Conservation (phyloP, 345 rosid species). For the Stellera chamaejasme region DNA sequence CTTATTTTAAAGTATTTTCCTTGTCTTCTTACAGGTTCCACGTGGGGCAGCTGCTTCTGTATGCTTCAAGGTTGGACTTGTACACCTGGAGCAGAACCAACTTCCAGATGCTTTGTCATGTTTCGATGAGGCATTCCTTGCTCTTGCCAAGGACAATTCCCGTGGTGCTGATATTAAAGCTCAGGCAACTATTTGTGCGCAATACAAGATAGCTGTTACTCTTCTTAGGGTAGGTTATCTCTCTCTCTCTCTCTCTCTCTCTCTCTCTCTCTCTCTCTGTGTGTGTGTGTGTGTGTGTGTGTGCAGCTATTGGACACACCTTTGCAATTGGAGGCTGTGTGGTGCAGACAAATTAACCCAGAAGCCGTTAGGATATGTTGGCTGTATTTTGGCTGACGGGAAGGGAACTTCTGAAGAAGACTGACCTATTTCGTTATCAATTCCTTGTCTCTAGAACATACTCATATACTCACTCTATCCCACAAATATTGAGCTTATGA, state of each 20-base stretch:
- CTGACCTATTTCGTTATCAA: no score
- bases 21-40: conserved; percentile 53
- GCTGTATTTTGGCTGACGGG: no score
- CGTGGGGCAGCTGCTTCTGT: conserved; percentile 87
- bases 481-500: no score
- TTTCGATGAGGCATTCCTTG: conserved; percentile 94
- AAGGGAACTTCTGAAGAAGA: no score
- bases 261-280: not conserved
- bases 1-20: no score
- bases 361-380: no score
- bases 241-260: not conserved
- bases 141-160: conserved; percentile 91
- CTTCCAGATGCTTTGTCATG: conserved; percentile 95
- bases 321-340: no score
- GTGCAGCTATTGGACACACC: no score
- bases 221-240: conserved; percentile 58
- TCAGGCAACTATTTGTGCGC: conserved; percentile 97
- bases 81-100: conserved; percentile 97
- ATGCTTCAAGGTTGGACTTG: conserved; percentile 93
- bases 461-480: no score
- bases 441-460: no score
- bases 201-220: conserved; percentile 91
- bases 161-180: conserved; percentile 96
- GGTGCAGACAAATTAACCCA: no score
- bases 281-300: no score